Conservation (phyloP, 345 rosid genomes). For the Salix brachista region DNA sequence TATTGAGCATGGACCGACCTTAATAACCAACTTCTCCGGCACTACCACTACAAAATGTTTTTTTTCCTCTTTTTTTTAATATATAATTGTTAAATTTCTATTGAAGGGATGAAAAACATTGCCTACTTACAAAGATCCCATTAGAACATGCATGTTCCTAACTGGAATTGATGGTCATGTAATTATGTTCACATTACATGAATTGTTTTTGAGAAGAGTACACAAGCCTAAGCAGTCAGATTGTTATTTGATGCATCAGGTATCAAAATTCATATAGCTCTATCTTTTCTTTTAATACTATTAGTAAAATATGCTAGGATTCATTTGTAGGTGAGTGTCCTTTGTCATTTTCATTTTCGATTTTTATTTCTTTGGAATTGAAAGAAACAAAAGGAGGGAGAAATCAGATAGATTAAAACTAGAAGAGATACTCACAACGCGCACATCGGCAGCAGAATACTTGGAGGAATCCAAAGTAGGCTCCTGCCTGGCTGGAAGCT, state of each 20-base stretch:
- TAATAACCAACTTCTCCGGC: neutral
- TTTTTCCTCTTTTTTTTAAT: neutral
- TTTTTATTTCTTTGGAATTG: neutral
- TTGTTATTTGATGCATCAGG: neutral
- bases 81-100: neutral
- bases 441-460: conserved; percentile 94
- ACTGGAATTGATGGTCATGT: neutral
- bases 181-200: neutral
- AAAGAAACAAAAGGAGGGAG: neutral
- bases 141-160: neutral
- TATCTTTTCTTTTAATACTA: neutral
- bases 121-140: neutral
- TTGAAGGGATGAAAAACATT: neutral
- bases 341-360: neutral
- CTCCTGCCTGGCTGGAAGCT: conserved; percentile 80
- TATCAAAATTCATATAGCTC: neutral
- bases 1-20: neutral
- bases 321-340: neutral
- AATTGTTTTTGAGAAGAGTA: neutral
- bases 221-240: neutral
- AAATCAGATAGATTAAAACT: neutral
- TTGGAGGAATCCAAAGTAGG: conserved; percentile 70
- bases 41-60: neutral
- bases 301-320: too few relatives aligned
- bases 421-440: conserved; percentile 65